These are phyloP conservation scores for Clavispora fructus DNA, from an alignment of 805 yeast species.

Conservation along the genomic window DNA sequence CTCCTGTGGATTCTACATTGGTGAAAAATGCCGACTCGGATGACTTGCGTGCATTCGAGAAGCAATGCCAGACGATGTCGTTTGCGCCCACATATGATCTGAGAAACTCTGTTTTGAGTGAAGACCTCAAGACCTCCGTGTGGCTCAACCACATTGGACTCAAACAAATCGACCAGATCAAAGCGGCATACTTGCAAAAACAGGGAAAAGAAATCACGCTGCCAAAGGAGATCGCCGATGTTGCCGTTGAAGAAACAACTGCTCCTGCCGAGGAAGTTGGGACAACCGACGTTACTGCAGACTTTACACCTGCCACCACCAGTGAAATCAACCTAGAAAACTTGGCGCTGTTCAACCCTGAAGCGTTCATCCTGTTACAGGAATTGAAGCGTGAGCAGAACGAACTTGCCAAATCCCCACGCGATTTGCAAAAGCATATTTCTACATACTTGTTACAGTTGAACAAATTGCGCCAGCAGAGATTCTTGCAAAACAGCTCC, in stretches of 20 bases:
- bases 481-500: slow-evolving; percentile 27
- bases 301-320: neutral
- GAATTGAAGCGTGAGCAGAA: slow-evolving; percentile 22
- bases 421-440: slow-evolving; percentile 29
- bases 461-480: slow-evolving; percentile 37
- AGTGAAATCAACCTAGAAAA: slow-evolving; percentile 25
- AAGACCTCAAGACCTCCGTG: slow-evolving; percentile 25
- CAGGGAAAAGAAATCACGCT: slow-evolving; percentile 2
- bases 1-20: slow-evolving; percentile 26
- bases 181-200: slow-evolving; percentile 5
- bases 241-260: slow-evolving; percentile 3
- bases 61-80: slow-evolving; percentile 23
- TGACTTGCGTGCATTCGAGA: slow-evolving; percentile 16
- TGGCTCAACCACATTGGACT: slow-evolving; percentile 39
- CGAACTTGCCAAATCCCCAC: slow-evolving; percentile 21
- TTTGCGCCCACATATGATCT: slow-evolving; percentile 36
- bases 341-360: slow-evolving; percentile 34
- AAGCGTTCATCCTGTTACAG: slow-evolving; percentile 19
- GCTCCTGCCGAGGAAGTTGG: slow-evolving; percentile 4
- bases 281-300: neutral
- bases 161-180: slow-evolving; percentile 25
- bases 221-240: slow-evolving; percentile 7
- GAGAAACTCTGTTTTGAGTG: slow-evolving; percentile 28
- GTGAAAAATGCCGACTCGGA: slow-evolving; percentile 18
- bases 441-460: slow-evolving; percentile 28